Evolutionary conservation across 371 early-diverging fungal genomes (phyloP).

Genomic region (Mortierella sp.): DNA sequence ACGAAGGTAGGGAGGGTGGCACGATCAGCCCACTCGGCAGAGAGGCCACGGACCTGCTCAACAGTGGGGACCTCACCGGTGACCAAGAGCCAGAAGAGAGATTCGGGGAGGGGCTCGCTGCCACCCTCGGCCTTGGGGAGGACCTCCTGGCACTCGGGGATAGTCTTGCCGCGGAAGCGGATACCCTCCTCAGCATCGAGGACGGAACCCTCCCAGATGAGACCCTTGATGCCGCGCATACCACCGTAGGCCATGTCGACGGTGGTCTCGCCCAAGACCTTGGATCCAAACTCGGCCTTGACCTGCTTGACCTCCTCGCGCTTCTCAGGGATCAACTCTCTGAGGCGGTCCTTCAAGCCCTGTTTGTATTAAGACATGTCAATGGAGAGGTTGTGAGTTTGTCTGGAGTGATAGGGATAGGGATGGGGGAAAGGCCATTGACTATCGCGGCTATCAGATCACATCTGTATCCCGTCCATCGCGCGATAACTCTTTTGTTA

Average conservation of each 20-base stretch:
- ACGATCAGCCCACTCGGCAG: constrained; percentile 97
- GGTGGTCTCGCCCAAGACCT: constrained; percentile 93
- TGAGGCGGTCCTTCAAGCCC: constrained; percentile 93
- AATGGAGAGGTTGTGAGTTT: neutral
- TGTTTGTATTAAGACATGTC: constrained; percentile 20
- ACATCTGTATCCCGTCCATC: no score
- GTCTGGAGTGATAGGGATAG: neutral
- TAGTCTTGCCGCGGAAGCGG: constrained; percentile 96
- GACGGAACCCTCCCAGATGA: constrained; percentile 98
- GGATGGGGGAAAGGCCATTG: neutral
- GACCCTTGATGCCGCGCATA: constrained; percentile 99
- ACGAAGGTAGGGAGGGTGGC: constrained; percentile 92
- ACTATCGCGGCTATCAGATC: no score
- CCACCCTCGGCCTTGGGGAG: constrained; percentile 92
- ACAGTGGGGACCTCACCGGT: constrained; percentile 97
- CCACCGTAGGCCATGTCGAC: constrained; percentile 98
- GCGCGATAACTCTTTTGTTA: no score
- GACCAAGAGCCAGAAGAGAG: constrained; percentile 97
- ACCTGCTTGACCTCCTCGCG: constrained; percentile 94
- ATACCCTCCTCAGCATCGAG: constrained; percentile 99
- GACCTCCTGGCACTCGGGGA: constrained; percentile 94
- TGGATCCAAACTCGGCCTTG: constrained; percentile 89
- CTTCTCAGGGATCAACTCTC: constrained; percentile 94
- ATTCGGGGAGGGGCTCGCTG: constrained; percentile 96
- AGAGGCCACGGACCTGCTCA: constrained; percentile 91